Percentiles rank a stretch among this genome's conserved stretches.
phyloP scores from a whole-genome alignment of 108 stramenopile genomes.

The Parmales sp. region DNA sequence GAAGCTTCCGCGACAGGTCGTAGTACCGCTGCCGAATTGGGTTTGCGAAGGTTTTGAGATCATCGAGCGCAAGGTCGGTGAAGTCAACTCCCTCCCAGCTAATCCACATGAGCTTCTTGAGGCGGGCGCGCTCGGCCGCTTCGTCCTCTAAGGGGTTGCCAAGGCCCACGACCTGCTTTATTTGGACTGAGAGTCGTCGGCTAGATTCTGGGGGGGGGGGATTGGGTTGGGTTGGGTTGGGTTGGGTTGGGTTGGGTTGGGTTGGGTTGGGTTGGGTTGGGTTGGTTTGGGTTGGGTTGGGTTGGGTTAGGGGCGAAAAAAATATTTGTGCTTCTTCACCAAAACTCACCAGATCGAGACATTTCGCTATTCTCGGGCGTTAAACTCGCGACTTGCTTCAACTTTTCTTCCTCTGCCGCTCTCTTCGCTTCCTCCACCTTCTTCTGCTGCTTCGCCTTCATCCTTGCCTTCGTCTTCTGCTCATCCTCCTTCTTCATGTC shows the following conservation, averaged over 20 bases:
- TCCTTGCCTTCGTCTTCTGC: not conserved
- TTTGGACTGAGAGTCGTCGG: too few relatives aligned
- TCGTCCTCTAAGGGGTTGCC: not conserved
- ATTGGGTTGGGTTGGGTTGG: too few relatives aligned
- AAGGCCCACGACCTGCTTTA: not conserved
- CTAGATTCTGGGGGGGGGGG: too few relatives aligned
- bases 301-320: too few relatives aligned
- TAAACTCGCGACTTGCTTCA: too few relatives aligned
- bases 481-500: conserved; percentile 18
- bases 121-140: not conserved
- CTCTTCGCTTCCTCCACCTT: conserved; percentile 1
- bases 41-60: not conserved
- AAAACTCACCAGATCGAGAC: too few relatives aligned
- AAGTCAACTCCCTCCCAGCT: conserved; percentile 5
- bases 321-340: too few relatives aligned
- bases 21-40: not conserved
- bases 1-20: not conserved
- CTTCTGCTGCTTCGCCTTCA: conserved; percentile 9
- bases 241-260: too few relatives aligned
- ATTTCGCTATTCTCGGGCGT: too few relatives aligned
- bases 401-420: not conserved
- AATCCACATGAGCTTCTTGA: not conserved
- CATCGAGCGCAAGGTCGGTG: not conserved
- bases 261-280: too few relatives aligned
- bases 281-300: too few relatives aligned